Evolutionary conservation across 129 eudicot species (phyloP), one percentile per base, ranked within the genome.

Genomic region (Saussurea involucrata): DNA sequence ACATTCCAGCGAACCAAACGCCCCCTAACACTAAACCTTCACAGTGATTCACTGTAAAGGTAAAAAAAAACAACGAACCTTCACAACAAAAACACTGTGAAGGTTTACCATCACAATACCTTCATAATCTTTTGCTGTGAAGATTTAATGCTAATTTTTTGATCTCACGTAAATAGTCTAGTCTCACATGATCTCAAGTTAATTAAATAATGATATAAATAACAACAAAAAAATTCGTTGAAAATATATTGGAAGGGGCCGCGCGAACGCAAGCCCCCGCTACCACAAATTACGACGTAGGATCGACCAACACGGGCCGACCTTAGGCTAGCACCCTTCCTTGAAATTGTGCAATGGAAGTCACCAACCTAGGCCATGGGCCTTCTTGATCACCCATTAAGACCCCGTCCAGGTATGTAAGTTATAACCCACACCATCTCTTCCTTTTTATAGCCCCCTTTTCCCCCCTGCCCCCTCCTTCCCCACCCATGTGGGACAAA

Each of bases 351-450:
- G 80, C 80, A 76, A 76, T 76, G 80, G 80, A 76, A 76, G 73
- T 66, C 34, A 76, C 66, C 33, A 31, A 29, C 80, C 80, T 76
- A 76, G 80, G 80, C 80, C 80, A 76, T 76, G 80, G 80, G 66
- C 80, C 80, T 76, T 7, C 24, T 8, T 66, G 80, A 76, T 76
- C 66, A 76, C 80, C 80, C 80, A 76, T 76, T 22, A 1, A 15
- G 80, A 76, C 80, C 80, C 73, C 80, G 80, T 76, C 80, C 80
- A 81, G 84, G 84, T 81, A 81, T 81, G 80, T 81, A 81, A 81
- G 55, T 58, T 17, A 27, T 13, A 4, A 28, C n/a, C 1, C 2
- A 2, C 3, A 10, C n/a, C 28, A 9, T 9, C 44, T 28, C 18
- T 36, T n/a, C 60, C 25, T 0, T 63, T 1, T 73, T 80, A 80